phyloP scores from a whole-genome alignment of 305 asterid genomes.

The Solanum hybrid region DNA sequence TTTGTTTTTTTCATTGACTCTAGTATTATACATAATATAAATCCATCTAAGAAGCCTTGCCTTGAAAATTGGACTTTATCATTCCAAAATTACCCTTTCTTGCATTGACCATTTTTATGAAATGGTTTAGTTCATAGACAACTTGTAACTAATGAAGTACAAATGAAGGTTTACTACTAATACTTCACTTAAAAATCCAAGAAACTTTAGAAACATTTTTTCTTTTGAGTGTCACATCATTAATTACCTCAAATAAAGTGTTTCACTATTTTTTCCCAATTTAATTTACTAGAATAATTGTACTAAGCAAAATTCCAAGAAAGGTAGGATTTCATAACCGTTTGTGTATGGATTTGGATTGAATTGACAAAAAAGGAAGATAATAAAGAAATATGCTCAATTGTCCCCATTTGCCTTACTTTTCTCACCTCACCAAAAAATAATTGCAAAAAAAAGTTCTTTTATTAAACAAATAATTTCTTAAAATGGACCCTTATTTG shows the following conservation, averaged over 20 bases:
- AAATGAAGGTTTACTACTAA: not conserved
- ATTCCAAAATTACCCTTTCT: not conserved
- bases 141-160: not conserved
- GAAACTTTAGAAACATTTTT: not conserved
- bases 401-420: slow-evolving; percentile 2
- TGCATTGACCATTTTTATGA: not conserved
- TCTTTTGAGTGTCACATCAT: not conserved
- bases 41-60: not conserved
- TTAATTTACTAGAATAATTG: not conserved
- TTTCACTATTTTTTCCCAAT: not conserved
- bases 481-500: slow-evolving; percentile 29
- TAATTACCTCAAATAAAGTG: not conserved
- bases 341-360: not conserved
- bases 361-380: not conserved
- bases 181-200: not conserved
- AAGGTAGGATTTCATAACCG: not conserved
- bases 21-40: not conserved
- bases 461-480: slow-evolving; percentile 10
- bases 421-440: not conserved
- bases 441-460: slow-evolving; percentile 6
- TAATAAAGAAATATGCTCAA: not conserved
- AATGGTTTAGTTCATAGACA: not conserved
- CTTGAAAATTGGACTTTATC: not conserved
- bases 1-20: not conserved
- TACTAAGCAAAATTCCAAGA: not conserved